Conservation (phyloP, 495 filamentous ascomycete genomes). For the Neurospora sp. region DNA sequence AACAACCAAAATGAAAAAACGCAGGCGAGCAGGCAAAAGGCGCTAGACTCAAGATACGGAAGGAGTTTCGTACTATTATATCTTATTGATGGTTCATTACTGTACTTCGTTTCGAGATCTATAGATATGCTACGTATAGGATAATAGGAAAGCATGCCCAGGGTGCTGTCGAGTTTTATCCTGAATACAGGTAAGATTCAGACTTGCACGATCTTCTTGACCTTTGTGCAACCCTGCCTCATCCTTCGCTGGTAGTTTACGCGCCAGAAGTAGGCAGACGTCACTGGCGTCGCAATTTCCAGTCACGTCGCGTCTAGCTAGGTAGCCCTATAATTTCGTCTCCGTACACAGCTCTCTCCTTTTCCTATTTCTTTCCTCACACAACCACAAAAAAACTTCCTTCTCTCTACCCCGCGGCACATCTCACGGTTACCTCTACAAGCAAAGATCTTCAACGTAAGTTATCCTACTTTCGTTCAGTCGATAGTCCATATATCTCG, state of each 20-base stretch:
- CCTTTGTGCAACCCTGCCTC: neutral
- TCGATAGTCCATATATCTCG: neutral
- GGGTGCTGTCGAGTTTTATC: no score
- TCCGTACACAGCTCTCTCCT: neutral
- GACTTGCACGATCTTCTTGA: neutral
- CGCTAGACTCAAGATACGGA: no score
- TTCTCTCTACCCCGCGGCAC: neutral
- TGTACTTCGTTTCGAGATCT: no score
- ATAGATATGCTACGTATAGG: no score
- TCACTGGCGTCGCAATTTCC: neutral
- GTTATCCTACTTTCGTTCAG: neutral
- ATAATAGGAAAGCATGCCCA: no score
- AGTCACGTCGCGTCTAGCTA: neutral
- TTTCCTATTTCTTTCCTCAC: neutral
- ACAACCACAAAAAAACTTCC: neutral
- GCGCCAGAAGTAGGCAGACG: neutral
- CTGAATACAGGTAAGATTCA: no score
- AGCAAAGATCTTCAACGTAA: neutral
- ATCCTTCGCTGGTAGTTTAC: neutral
- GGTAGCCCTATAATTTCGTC: neutral
- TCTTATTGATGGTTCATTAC: no score
- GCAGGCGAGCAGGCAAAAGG: no score
- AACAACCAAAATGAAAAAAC: no score
- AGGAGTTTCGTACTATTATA: no score
- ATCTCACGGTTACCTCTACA: neutral